These are phyloP conservation scores for Aspergillus sp. DNA, from an alignment of 2,329 filamentous ascomycete species.

Conservation along the genomic window DNA sequence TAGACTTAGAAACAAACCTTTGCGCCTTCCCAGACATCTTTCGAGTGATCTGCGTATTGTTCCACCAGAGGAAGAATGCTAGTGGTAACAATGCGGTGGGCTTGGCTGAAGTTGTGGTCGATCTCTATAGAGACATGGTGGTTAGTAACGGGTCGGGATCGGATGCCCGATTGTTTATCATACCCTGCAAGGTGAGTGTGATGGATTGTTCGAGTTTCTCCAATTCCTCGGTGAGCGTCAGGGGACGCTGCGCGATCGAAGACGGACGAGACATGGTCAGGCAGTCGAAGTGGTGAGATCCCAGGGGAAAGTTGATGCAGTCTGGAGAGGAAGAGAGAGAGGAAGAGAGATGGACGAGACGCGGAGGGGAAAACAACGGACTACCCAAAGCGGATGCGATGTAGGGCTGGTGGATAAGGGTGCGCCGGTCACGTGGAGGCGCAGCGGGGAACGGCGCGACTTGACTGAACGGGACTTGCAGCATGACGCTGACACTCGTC, in stretches of 20 bases:
- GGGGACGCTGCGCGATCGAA: slow-evolving; percentile 51
- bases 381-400: slow-evolving; percentile 29
- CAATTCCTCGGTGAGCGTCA: slow-evolving; percentile 90
- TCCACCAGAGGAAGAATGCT: slow-evolving; percentile 92
- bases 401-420: slow-evolving; percentile 38
- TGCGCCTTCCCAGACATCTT: slow-evolving; percentile 92
- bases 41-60: slow-evolving; percentile 91
- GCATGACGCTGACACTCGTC: slow-evolving; percentile 4
- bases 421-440: slow-evolving; percentile 29
- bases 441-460: slow-evolving; percentile 15
- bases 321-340: background rate
- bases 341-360: slow-evolving; percentile 7
- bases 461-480: background rate
- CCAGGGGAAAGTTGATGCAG: background rate
- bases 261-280: slow-evolving; percentile 52
- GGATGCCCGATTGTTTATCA: slow-evolving; percentile 7
- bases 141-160: slow-evolving; percentile 11
- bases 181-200: slow-evolving; percentile 89
- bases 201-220: slow-evolving; percentile 96
- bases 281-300: background rate
- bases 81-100: slow-evolving; percentile 91
- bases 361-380: slow-evolving; percentile 29
- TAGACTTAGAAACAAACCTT: slow-evolving; percentile 59
- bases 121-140: slow-evolving; percentile 65
- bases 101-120: slow-evolving; percentile 96